Evolutionary conservation across 2,329 filamentous ascomycete species (phyloP).

Genomic region (Aspergillus felis): DNA sequence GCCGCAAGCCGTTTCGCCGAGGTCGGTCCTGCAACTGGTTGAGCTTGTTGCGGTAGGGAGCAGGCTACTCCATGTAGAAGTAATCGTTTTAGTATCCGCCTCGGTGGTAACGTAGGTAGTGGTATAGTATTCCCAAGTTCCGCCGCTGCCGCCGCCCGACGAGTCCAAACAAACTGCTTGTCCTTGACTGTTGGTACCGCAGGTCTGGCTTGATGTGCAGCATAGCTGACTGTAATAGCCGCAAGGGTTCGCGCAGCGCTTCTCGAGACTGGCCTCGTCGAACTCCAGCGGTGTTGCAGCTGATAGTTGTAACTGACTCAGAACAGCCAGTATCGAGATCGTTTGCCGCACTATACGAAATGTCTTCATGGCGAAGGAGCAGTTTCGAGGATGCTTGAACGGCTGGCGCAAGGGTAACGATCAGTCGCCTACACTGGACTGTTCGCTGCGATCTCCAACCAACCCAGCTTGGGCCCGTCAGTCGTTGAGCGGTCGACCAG

Average conservation of each 20-base stretch:
- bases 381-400: constrained; percentile 1
- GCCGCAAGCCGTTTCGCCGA: constrained; percentile 44
- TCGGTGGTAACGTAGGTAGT: constrained; percentile 52
- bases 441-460: not conserved
- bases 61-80: constrained; percentile 50
- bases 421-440: not conserved
- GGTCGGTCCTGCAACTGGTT: constrained; percentile 44
- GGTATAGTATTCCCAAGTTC: constrained; percentile 56
- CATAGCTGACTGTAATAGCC: constrained; percentile 51
- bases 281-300: constrained; percentile 30
- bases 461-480: not conserved
- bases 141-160: constrained; percentile 20
- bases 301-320: constrained; percentile 19
- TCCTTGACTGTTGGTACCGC: constrained; percentile 47
- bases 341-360: constrained; percentile 20
- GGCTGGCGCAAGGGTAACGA: not conserved
- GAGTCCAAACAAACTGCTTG: constrained; percentile 45
- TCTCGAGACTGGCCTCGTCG: constrained; percentile 20
- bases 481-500: not conserved
- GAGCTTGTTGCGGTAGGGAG: constrained; percentile 20
- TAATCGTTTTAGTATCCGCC: constrained; percentile 52
- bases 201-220: constrained; percentile 44
- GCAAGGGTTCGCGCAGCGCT: constrained; percentile 48
- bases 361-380: constrained; percentile 27
- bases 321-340: constrained; percentile 26